Percentiles rank a stretch among this genome's conserved stretches.
These are phyloP conservation scores for Alternaria sp. DNA, from an alignment of 2,329 filamentous ascomycete genomes.

Conservation along the genomic window DNA sequence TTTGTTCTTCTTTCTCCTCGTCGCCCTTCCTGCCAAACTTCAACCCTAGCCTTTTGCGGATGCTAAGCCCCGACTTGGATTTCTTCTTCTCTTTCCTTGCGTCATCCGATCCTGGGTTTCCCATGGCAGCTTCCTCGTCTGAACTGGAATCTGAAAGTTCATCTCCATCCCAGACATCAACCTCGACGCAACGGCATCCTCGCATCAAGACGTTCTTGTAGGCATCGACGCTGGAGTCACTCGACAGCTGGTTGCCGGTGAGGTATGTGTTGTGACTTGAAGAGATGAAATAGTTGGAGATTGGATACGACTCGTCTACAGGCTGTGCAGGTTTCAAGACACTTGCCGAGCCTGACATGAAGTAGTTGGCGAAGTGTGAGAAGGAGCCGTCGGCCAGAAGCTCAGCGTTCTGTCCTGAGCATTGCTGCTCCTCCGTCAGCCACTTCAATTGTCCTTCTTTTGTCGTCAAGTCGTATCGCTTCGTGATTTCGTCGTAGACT, in stretches of 20 bases:
- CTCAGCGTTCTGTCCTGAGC: conserved; percentile 29
- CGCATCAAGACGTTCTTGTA: conserved; percentile 79
- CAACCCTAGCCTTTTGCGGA: conserved; percentile 48
- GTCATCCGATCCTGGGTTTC: conserved; percentile 28
- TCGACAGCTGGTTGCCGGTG: conserved; percentile 83
- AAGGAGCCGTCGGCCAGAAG: conserved; percentile 43
- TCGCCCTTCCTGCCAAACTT: conserved; percentile 42
- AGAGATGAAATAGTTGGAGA: conserved; percentile 92
- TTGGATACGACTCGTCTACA: conserved; percentile 70
- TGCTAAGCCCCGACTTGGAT: conserved; percentile 35
- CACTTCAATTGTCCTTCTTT: conserved; percentile 43
- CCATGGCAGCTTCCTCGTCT: conserved; percentile 41
- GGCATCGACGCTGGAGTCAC: conserved; percentile 76
- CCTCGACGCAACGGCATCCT: conserved; percentile 90
- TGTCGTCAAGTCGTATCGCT: conserved; percentile 40
- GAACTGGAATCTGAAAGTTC: conserved; percentile 53
- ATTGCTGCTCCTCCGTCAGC: conserved; percentile 45
- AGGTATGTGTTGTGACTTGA: conserved; percentile 96
- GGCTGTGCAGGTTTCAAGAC: conserved; percentile 54
- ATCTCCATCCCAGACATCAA: conserved; percentile 90
- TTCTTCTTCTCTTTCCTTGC: conserved; percentile 40
- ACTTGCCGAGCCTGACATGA: conserved; percentile 56
- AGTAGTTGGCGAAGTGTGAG: conserved; percentile 52
- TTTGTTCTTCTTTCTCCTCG: conserved; percentile 27
- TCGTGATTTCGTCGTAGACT: conserved; percentile 40